phyloP scores from a whole-genome alignment of 1,139 yeast species.

The Scheffersomyces illinoinensis region DNA sequence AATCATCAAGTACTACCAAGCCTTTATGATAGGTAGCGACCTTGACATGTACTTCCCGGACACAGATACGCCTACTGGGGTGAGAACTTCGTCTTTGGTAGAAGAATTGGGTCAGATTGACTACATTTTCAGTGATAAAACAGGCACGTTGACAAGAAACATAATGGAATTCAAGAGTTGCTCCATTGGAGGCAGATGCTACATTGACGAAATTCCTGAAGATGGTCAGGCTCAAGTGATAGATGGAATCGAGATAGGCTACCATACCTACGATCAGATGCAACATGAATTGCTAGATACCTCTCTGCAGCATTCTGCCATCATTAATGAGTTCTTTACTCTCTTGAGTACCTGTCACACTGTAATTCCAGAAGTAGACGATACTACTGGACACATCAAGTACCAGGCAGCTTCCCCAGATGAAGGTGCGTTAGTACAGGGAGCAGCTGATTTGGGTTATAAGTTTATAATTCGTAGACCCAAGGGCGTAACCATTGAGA shows the following conservation, averaged over 20 bases:
- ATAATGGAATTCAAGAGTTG: conserved; percentile 97
- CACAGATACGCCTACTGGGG: conserved; percentile 92
- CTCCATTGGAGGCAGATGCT: conserved; percentile 89
- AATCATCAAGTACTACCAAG: conserved; percentile 92
- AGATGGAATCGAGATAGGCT: conserved; percentile 85
- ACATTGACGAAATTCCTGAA: conserved; percentile 87
- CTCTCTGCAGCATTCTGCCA: conserved; percentile 51
- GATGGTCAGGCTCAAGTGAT: conserved; percentile 70
- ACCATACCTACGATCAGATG: conserved; percentile 69
- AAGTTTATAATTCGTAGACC: conserved; percentile 86
- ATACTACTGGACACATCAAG: conserved; percentile 62
- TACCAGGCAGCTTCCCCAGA: conserved; percentile 99
- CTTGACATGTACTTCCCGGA: conserved; percentile 87
- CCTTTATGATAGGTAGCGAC: conserved; percentile 90
- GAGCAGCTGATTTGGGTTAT: conserved; percentile 89
- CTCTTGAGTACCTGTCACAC: conserved; percentile 93
- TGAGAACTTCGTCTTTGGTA: conserved; percentile 90
- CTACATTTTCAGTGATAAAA: conserved; percentile 92
- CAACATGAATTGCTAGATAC: conserved; percentile 49
- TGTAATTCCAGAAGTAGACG: conserved; percentile 86
- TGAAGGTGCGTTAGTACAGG: conserved; percentile 97
- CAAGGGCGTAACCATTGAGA: conserved; percentile 69
- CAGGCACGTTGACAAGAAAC: conserved; percentile 93
- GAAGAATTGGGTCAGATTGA: conserved; percentile 97
- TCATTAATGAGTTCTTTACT: conserved; percentile 81